Evolutionary conservation across 2,329 filamentous ascomycete species (phyloP), one percentile per base, ranked within the genome.

Genomic region (Bimuria novae-zelandiae): DNA sequence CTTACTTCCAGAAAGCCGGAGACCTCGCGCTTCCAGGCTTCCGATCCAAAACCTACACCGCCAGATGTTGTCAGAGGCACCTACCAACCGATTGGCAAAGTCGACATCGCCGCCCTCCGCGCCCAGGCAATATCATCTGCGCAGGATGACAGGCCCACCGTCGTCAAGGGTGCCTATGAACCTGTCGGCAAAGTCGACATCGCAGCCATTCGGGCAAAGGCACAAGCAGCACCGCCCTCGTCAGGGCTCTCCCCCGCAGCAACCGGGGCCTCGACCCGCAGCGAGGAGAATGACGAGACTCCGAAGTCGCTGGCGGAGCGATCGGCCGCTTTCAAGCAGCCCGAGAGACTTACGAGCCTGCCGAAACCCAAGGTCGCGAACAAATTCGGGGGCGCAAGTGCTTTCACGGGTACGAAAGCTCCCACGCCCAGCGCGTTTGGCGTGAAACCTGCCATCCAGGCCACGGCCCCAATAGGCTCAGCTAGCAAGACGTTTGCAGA

Each of bases 151-250:
- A 83, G 92, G 50, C 94, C 94, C 3, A 84, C 88, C 1, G 84
- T 86, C 4, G 90, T 97, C 17, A 97, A 96, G 76, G 94, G 94
- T 36, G 84, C 92, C 21, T 99, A 99, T 69, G 89, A 97, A 74
- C 94, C 94, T 1, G 81, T 97, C 17, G 94, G 94, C 41, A 97
- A 97, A 77, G 93, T 99, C 8, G 94, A 99, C 64, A 97, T 99
- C 74, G 90, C 90, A 37, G 92, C 93, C 19, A 97, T 99, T 68
- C 86, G 90, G 59, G 88, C 93, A 19, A 88, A 85, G 74, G 88
- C 91, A 5, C 89, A 94, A 74, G 68, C 61, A 40, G 73, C 68
- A 44, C 73, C 67, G 14, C 50, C 63, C 16, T 59, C 65, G 6
- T 66, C 68, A 19, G 64, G 68, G 32, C 47, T 77, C 12, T 77